Base-by-base conservation (phyloP, 192 early-diverging fungal genomes). In the Podila verticillata region DNA sequence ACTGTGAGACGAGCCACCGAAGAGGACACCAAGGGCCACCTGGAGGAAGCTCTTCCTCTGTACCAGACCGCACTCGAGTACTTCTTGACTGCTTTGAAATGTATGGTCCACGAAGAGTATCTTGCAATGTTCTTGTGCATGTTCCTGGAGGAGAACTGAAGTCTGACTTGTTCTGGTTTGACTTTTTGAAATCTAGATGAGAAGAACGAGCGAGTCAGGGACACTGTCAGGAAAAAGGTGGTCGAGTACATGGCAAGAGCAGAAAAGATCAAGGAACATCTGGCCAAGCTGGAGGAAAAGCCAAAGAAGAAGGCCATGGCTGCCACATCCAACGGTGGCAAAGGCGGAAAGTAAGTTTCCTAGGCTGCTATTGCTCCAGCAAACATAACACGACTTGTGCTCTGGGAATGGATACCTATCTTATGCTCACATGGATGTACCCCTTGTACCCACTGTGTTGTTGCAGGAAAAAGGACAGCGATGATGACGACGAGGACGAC, bases 1-100 rank as follows among this genome's bases (percentile, higher is more conserved):
- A 94, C 97, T 39, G 94, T 95, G 35, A 96, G 95, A 75, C 89
- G 91, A 72, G 97, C 97, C 17, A 97, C 94, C 0, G 95, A 97
- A 57, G 96, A 96, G 71, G 97, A 98, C 85, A 90, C 83, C 39
- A 93, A 92, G 44, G 93, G 88, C 20, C 94, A 97, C 85, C 97
- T 94, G 72, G 93, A 95, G 59, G 93, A 95, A 60, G 97, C 97
- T 12, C 95, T 97, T 83, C 93, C 90, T 68, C 89, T 89, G 65
- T 99, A 99, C 83, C 87, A 88, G 63, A 93, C 93, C 77, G 89
- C 93, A 3, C 87, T 99, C n/a, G 96, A 99, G 67, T 97, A 95
- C 82, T 99, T 98, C 72, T 85, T 96, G 87, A 91, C 90, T 9
- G 97, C 96, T 9, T 90, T 99, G 70, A 98, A 98, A 90, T 98